Evolutionary conservation across 306 rosid genomes (phyloP).

Genomic region (Casuarina equisetifolia): DNA sequence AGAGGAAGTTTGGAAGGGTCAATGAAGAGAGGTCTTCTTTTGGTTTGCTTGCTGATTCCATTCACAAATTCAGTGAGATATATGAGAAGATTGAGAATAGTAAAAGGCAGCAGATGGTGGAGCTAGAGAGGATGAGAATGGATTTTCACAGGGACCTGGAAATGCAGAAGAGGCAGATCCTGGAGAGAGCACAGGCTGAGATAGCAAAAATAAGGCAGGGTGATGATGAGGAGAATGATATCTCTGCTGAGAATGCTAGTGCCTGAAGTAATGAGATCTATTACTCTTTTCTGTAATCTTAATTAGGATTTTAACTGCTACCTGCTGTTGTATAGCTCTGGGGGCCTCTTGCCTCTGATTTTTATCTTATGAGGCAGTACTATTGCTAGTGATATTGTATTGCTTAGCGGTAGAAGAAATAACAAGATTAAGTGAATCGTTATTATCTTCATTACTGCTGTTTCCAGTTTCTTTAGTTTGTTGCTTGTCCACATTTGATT

Average conservation of each 20-base stretch:
- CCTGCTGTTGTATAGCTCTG: slow-evolving; percentile 38
- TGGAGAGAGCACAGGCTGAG: slow-evolving; percentile 72
- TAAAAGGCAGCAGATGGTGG: slow-evolving; percentile 72
- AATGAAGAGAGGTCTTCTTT: slow-evolving; percentile 51
- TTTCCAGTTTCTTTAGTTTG: background rate
- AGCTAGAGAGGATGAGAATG: slow-evolving; percentile 91
- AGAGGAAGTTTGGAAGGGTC: slow-evolving; percentile 49
- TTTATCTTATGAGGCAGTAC: slow-evolving; percentile 38
- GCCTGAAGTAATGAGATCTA: slow-evolving; percentile 35
- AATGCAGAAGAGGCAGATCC: slow-evolving; percentile 65
- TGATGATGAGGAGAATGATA: slow-evolving; percentile 57
- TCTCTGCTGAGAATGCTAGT: slow-evolving; percentile 51
- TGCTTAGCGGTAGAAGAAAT: slow-evolving; percentile 21
- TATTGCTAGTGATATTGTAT: slow-evolving; percentile 37
- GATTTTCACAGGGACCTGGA: slow-evolving; percentile 73
- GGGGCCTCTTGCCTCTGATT: slow-evolving; percentile 31
- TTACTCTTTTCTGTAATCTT: slow-evolving; percentile 29
- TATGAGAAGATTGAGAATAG: slow-evolving; percentile 74
- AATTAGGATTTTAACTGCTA: slow-evolving; percentile 35
- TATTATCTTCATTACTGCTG: background rate
- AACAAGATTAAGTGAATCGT: slow-evolving; percentile 16
- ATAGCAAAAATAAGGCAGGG: slow-evolving; percentile 57
- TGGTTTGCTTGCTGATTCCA: slow-evolving; percentile 73
- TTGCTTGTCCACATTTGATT: background rate
- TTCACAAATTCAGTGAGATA: slow-evolving; percentile 66